These are phyloP conservation scores for Neonectria coccinea DNA, from an alignment of 2,329 filamentous ascomycete genomes.

Conservation along the genomic window DNA sequence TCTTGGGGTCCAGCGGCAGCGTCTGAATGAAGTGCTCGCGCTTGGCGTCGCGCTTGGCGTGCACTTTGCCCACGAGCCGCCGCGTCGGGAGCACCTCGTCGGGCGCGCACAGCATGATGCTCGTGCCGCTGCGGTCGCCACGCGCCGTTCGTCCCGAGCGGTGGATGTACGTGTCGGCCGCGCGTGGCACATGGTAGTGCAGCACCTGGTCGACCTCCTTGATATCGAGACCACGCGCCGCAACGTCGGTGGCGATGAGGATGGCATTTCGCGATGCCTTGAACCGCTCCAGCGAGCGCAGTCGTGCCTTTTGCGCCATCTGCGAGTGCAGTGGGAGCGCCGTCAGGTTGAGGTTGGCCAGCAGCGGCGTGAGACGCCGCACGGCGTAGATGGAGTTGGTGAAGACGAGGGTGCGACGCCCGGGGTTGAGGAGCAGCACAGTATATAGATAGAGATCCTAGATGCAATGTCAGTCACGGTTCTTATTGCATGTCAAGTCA, in stretches of 20 bases:
- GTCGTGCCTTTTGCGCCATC: slow-evolving; percentile 94
- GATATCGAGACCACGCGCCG: slow-evolving; percentile 93
- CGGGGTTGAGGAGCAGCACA: slow-evolving; percentile 83
- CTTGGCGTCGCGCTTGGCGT: slow-evolving; percentile 69
- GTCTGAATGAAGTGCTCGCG: slow-evolving; percentile 79
- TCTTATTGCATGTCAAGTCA: background rate
- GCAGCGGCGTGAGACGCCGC: slow-evolving; percentile 83
- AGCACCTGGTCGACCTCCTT: slow-evolving; percentile 88
- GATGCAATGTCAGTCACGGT: slow-evolving; percentile 21
- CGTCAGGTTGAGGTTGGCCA: slow-evolving; percentile 83
- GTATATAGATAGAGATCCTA: slow-evolving; percentile 94
- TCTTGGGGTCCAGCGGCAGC: slow-evolving; percentile 83
- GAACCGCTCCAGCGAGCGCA: slow-evolving; percentile 94
- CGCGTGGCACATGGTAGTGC: slow-evolving; percentile 93
- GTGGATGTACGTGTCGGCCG: slow-evolving; percentile 95
- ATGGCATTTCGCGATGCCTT: slow-evolving; percentile 74
- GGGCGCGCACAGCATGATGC: slow-evolving; percentile 88
- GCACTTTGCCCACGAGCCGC: slow-evolving; percentile 88
- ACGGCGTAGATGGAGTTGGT: slow-evolving; percentile 96
- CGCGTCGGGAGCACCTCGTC: slow-evolving; percentile 90
- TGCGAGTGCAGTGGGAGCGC: slow-evolving; percentile 87
- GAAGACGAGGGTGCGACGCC: slow-evolving; percentile 87
- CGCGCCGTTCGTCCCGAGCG: slow-evolving; percentile 94
- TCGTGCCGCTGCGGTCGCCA: slow-evolving; percentile 80
- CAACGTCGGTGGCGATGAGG: slow-evolving; percentile 92